Percentiles rank a stretch among this genome's conserved stretches.
phyloP scores from a whole-genome alignment of 495 filamentous ascomycete genomes.

The Daldinia decipiens region DNA sequence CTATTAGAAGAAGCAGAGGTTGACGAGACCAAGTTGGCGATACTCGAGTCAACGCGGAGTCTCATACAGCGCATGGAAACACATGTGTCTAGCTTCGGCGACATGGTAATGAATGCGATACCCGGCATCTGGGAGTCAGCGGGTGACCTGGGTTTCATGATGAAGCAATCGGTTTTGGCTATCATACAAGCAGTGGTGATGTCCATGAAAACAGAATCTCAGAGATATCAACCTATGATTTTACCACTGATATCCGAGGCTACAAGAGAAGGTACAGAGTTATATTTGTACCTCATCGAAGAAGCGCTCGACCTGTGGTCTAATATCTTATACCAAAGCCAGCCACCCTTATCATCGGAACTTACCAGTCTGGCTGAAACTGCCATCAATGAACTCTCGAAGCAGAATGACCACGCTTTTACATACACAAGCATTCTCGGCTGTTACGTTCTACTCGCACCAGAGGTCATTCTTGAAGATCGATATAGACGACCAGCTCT shows the following conservation, averaged over 20 bases:
- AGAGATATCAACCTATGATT: slow-evolving; percentile 75
- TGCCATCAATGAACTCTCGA: slow-evolving; percentile 75
- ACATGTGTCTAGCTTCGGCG: slow-evolving; percentile 76
- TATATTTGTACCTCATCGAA: slow-evolving; percentile 85
- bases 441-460: slow-evolving; percentile 82
- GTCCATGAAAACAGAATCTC: slow-evolving; percentile 79
- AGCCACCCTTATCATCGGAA: slow-evolving; percentile 69
- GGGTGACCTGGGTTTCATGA: slow-evolving; percentile 82
- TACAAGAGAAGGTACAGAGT: slow-evolving; percentile 79
- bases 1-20: slow-evolving; percentile 83
- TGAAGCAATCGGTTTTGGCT: slow-evolving; percentile 88
- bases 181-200: slow-evolving; percentile 80
- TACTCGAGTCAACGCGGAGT: slow-evolving; percentile 82
- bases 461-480: slow-evolving; percentile 75
- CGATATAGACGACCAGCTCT: slow-evolving; percentile 67
- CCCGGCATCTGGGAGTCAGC: slow-evolving; percentile 85
- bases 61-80: slow-evolving; percentile 85
- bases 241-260: slow-evolving; percentile 82
- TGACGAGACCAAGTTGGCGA: slow-evolving; percentile 85
- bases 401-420: slow-evolving; percentile 71
- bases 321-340: slow-evolving; percentile 76
- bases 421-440: slow-evolving; percentile 73
- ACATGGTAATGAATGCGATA: slow-evolving; percentile 81
- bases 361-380: slow-evolving; percentile 73
- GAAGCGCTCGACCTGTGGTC: slow-evolving; percentile 92